Evolutionary conservation across 352 stramenopile species (phyloP).

Genomic region (Phytophthora capsici): DNA sequence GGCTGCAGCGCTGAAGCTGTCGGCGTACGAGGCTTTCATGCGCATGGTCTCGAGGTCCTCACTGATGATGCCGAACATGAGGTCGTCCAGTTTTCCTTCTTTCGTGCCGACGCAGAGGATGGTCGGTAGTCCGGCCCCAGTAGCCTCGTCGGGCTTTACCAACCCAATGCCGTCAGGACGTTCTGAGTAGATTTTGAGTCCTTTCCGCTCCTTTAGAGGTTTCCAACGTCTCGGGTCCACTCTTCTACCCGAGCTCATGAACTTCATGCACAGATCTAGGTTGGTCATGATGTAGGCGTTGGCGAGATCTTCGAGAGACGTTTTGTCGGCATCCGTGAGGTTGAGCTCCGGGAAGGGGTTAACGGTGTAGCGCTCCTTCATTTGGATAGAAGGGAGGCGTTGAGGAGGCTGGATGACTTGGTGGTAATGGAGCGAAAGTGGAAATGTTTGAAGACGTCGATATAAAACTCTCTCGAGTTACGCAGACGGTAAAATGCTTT

Average conservation of each 20-base stretch:
- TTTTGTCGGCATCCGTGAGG: not conserved
- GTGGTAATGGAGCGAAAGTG: too few relatives aligned
- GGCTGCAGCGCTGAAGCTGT: slow-evolving; percentile 5
- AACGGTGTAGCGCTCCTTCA: slow-evolving; percentile 4
- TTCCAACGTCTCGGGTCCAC: slow-evolving; percentile 8
- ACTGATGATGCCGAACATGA: slow-evolving; percentile 13
- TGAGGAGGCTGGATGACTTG: too few relatives aligned
- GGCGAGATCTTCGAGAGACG: slow-evolving; percentile 1
- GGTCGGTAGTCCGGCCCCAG: not conserved
- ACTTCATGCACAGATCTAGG: slow-evolving; percentile 6
- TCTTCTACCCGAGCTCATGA: slow-evolving; percentile 1
- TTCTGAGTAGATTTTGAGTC: slow-evolving; percentile 11
- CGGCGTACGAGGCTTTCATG: slow-evolving; percentile 4
- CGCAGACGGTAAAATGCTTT: too few relatives aligned
- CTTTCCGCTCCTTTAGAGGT: slow-evolving; percentile 9
- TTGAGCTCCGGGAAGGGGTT: not conserved
- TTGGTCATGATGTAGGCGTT: slow-evolving; percentile 4
- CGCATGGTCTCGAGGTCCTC: slow-evolving; percentile 9
- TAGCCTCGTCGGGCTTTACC: not conserved
- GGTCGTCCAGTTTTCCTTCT: slow-evolving; percentile 2
- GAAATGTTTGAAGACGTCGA: too few relatives aligned
- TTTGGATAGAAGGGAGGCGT: not conserved
- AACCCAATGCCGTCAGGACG: not conserved
- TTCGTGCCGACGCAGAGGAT: slow-evolving; percentile 3
- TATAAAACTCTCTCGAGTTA: too few relatives aligned